These are phyloP conservation scores for Nakazawaea siamensis DNA, from an alignment of 805 yeast genomes.

Conservation along the genomic window DNA sequence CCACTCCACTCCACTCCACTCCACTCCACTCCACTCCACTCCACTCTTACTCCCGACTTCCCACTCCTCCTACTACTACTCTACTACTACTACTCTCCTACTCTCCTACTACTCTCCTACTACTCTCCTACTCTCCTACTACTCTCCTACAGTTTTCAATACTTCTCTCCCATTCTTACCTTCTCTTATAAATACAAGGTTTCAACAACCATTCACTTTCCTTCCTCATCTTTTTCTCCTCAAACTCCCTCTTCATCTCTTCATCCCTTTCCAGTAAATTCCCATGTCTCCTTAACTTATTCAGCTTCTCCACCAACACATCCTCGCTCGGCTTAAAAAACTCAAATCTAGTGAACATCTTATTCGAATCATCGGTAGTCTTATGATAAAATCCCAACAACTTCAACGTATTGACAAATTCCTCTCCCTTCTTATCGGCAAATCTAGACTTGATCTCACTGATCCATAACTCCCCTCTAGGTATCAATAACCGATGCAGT, in stretches of 20 bases:
- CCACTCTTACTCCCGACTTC: no score
- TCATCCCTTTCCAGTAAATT: slow-evolving; percentile 66
- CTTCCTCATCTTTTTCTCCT: slow-evolving; percentile 46
- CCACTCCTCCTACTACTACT: no score
- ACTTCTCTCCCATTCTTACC: neutral
- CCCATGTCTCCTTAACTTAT: slow-evolving; percentile 51
- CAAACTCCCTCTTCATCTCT: slow-evolving; percentile 47
- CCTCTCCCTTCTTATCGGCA: slow-evolving; percentile 65
- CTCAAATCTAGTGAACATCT: slow-evolving; percentile 93
- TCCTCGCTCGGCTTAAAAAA: slow-evolving; percentile 81
- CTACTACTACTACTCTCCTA: no score
- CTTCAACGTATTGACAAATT: slow-evolving; percentile 74
- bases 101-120: no score
- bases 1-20: no score
- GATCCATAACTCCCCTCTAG: slow-evolving; percentile 94
- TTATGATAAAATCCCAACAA: slow-evolving; percentile 80
- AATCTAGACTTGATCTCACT: slow-evolving; percentile 95
- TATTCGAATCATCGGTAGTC: slow-evolving; percentile 76
- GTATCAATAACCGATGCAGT: slow-evolving; percentile 79
- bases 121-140: no score
- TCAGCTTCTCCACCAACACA: slow-evolving; percentile 52
- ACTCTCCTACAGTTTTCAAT: no score
- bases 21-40: no score
- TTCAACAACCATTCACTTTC: slow-evolving; percentile 88
- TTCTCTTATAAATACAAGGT: slow-evolving; percentile 91